Percentiles rank a stretch among this genome's conserved stretches.
These are phyloP conservation scores for Hyaloscypha finlandica DNA, from an alignment of 495 filamentous ascomycete genomes.

Conservation along the genomic window DNA sequence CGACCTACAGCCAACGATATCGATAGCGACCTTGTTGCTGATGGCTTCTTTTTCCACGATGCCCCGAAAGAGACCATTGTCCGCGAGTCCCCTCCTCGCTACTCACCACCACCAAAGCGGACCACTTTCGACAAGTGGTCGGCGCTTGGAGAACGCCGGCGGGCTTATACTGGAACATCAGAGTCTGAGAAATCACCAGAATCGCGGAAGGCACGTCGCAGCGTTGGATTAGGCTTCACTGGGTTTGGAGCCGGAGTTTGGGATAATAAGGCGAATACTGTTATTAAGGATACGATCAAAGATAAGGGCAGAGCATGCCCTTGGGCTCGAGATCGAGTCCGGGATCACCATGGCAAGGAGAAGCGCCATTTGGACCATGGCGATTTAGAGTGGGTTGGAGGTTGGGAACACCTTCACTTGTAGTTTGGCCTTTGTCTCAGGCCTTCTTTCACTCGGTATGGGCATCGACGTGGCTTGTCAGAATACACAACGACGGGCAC, in stretches of 20 bases:
- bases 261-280: constrained; percentile 41
- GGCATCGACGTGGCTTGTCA: constrained; percentile 21
- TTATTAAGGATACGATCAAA: constrained; percentile 27
- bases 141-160: constrained; percentile 75
- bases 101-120: constrained; percentile 52
- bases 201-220: constrained; percentile 41
- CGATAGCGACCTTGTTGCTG: constrained; percentile 59
- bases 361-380: constrained; percentile 66
- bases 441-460: constrained; percentile 14
- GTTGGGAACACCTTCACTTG: constrained; percentile 63
- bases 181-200: constrained; percentile 46
- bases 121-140: constrained; percentile 81
- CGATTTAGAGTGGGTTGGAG: constrained; percentile 88
- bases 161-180: constrained; percentile 58
- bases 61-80: constrained; percentile 38
- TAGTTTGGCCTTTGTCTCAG: constrained; percentile 45
- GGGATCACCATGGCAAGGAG: constrained; percentile 38
- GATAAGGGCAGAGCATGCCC: constrained; percentile 30
- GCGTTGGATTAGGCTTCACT: constrained; percentile 50
- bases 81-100: constrained; percentile 43
- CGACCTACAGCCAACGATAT: constrained; percentile 46
- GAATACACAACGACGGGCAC: constrained; percentile 12
- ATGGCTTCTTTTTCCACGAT: constrained; percentile 72
- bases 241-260: constrained; percentile 53
- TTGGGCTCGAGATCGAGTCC: constrained; percentile 28